Evolutionary conservation across 768 basidiomycete genomes (phyloP).

Genomic region (Tremella yokohamensis): DNA sequence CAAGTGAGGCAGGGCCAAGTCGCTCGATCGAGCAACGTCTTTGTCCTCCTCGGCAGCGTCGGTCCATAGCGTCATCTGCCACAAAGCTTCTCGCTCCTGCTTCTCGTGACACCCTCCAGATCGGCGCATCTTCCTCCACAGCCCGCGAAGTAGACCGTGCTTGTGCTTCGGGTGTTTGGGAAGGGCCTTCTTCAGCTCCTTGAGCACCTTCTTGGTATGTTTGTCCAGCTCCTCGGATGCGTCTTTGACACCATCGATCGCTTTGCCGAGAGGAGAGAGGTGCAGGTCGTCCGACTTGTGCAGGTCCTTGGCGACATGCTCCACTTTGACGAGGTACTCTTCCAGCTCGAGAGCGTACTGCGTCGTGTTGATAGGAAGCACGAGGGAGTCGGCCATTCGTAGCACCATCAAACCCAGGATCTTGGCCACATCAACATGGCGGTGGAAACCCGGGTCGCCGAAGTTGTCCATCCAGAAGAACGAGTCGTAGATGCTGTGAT

Average conservation of each 20-base stretch:
- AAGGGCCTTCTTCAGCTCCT: conserved; percentile 37
- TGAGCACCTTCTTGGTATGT: conserved; percentile 27
- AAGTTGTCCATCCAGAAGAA: conserved; percentile 67
- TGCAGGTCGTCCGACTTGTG: conserved; percentile 32
- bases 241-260: conserved; percentile 46
- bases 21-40: background rate
- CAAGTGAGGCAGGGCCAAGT: conserved; percentile 4
- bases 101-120: background rate
- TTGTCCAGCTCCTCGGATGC: conserved; percentile 49
- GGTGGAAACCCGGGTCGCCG: conserved; percentile 66
- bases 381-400: conserved; percentile 58
- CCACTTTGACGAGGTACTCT: conserved; percentile 59
- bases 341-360: conserved; percentile 63
- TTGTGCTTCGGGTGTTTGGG: conserved; percentile 23
- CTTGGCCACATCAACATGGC: conserved; percentile 68
- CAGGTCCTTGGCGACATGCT: conserved; percentile 52
- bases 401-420: conserved; percentile 61
- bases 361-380: conserved; percentile 67
- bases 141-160: background rate
- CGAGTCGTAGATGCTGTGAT: conserved; percentile 70
- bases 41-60: background rate
- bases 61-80: background rate
- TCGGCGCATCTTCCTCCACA: background rate
- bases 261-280: conserved; percentile 38
- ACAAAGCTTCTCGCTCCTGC: background rate